These are phyloP conservation scores for Elongisporangium undulatum DNA, from an alignment of 352 stramenopile genomes.

Conservation along the genomic window DNA sequence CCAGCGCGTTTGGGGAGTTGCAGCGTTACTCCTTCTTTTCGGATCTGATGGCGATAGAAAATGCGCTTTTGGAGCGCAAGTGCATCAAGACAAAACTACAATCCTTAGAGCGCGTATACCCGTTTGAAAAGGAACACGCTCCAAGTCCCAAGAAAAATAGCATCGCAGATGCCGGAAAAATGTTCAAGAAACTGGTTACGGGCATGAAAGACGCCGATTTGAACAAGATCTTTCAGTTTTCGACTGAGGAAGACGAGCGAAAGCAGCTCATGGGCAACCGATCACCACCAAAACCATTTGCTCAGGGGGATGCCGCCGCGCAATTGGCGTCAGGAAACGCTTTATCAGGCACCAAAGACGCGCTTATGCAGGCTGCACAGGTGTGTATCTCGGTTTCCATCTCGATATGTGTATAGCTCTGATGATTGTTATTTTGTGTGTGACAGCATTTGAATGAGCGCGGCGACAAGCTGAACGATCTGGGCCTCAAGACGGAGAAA, in stretches of 20 bases:
- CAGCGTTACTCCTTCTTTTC: conserved; percentile 60
- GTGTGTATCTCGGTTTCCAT: conserved; percentile 17
- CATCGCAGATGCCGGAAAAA: conserved; percentile 41
- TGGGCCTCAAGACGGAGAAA: conserved; percentile 76
- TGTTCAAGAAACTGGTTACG: conserved; percentile 75
- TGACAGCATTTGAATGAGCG: conserved; percentile 64
- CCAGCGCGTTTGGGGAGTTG: conserved; percentile 62
- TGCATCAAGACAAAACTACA: conserved; percentile 44
- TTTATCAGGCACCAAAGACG: conserved; percentile 40
- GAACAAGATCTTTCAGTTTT: conserved; percentile 77
- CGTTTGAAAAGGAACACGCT: conserved; percentile 22
- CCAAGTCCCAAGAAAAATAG: conserved; percentile 45
- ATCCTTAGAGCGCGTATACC: conserved; percentile 25
- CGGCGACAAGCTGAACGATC: conserved; percentile 69
- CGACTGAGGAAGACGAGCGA: conserved; percentile 47
- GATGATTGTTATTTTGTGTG: conserved; percentile 7
- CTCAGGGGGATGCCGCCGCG: conserved; percentile 8
- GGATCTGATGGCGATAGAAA: conserved; percentile 45
- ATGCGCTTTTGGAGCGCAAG: conserved; percentile 47
- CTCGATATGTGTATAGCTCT: conserved; percentile 5
- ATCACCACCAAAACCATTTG: conserved; percentile 6
- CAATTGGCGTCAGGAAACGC: conserved; percentile 5
- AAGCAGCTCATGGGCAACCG: conserved; percentile 54
- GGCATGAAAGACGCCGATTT: conserved; percentile 56
- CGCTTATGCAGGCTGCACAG: conserved; percentile 64